Evolutionary conservation across 1,139 yeast species (phyloP).

Genomic region (Zygoascus meyerae): DNA sequence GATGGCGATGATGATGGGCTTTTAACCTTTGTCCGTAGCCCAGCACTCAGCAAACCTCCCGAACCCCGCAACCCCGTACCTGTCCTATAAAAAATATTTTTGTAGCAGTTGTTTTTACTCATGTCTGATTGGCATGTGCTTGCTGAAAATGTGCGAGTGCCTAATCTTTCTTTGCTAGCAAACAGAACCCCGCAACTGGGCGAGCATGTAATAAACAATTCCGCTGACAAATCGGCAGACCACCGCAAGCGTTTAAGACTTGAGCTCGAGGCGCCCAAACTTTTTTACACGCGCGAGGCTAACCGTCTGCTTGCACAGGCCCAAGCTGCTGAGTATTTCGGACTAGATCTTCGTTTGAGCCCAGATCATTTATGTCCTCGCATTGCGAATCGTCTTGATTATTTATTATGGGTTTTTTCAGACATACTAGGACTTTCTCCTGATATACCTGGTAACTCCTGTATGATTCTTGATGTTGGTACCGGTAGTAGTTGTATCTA

Average conservation of each 20-base stretch:
- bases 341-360: constrained; percentile 18
- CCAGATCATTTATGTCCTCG: constrained; percentile 25
- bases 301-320: constrained; percentile 18
- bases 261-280: constrained; percentile 1
- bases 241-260: constrained; percentile 5
- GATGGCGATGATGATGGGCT: too few relatives aligned
- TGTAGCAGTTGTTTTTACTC: too few relatives aligned
- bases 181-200: background rate
- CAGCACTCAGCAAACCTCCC: too few relatives aligned
- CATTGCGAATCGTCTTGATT: constrained; percentile 26
- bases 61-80: too few relatives aligned
- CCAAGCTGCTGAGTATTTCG: constrained; percentile 20
- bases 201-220: background rate
- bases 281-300: constrained; percentile 14
- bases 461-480: constrained; percentile 31
- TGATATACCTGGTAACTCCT: background rate
- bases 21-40: too few relatives aligned
- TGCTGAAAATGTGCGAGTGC: background rate
- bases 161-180: background rate
- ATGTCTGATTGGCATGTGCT: background rate
- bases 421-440: constrained; percentile 4
- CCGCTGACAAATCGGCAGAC: constrained; percentile 5
- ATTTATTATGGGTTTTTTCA: constrained; percentile 21
- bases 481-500: constrained; percentile 42
- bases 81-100: too few relatives aligned